Conservation (phyloP, 805 yeast species). For the Lachancea lanzarotensis region DNA sequence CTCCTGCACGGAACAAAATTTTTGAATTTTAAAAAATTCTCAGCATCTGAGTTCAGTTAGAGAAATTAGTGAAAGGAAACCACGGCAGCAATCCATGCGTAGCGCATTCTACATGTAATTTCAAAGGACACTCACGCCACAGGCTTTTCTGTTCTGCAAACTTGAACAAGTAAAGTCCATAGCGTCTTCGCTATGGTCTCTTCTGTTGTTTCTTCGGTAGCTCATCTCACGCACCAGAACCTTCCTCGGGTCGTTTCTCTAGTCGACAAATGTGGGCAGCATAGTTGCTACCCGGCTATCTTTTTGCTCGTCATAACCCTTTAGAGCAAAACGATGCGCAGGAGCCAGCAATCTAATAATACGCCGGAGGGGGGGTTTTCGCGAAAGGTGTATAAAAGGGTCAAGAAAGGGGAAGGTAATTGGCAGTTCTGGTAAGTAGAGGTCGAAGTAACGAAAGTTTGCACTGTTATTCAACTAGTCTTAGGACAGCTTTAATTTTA, state of each 20-base stretch:
- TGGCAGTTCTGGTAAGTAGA: too few relatives aligned
- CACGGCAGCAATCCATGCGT: too few relatives aligned
- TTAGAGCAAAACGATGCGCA: slow-evolving; percentile 7
- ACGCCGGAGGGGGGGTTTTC: neutral
- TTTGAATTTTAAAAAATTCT: too few relatives aligned
- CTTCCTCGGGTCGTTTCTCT: neutral
- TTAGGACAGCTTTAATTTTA: neutral
- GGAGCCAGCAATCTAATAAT: slow-evolving; percentile 3
- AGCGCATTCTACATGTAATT: too few relatives aligned
- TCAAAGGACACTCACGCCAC: too few relatives aligned
- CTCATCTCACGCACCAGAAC: neutral
- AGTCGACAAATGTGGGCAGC: neutral
- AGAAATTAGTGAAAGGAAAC: too few relatives aligned
- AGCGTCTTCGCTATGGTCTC: neutral
- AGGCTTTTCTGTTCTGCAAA: too few relatives aligned
- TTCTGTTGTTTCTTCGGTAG: neutral
- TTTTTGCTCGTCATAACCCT: slow-evolving; percentile 4
- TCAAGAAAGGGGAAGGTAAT: neutral
- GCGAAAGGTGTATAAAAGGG: slow-evolving; percentile 2
- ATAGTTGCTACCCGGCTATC: slow-evolving; percentile 7
- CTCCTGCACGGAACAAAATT: too few relatives aligned
- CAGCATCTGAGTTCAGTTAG: too few relatives aligned
- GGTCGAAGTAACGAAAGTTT: too few relatives aligned
- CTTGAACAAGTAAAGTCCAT: neutral
- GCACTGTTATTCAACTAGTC: too few relatives aligned